Evolutionary conservation across 139 green algal genomes (phyloP), one percentile per base, ranked within the genome.

Genomic region (Trebouxia sp.): DNA sequence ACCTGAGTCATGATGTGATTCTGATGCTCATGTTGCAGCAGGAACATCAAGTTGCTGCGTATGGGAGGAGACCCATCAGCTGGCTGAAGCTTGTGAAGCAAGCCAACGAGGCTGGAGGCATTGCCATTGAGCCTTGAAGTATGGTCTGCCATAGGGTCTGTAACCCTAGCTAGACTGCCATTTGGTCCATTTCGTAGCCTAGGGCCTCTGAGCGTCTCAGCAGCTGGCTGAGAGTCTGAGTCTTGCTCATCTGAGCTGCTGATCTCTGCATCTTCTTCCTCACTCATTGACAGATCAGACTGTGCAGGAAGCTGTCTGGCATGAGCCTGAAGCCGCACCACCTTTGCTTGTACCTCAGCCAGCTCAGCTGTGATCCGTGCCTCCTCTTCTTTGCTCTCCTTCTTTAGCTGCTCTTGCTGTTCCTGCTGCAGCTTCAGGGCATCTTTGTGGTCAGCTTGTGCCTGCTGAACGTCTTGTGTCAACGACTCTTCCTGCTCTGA

Each of bases 221-320:
- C 14, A 20, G 39, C 58, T 41, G 58, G 30, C 6, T 42, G 8
- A 41, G 30, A 69, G 9, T 43, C 58, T 39, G 30, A 41, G 58
- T 69, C 58, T 6, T 8, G 26, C 30, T 41, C 58, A 69, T 69
- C 58, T 41, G 58, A 69, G 58, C 58, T 69, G 58, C 58, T 69
- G 58, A 69, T 69, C 24, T 69, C 58, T 24, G 58, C 30, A 30
- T 69, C 58, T 42, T 69, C 58, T 6, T 69, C 58, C 24, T 69
- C 58, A 12, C 58, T 69, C 5, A 26, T 28, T 41, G 58, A 69
- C 30, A 69, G 30, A 9, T 69, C 58, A 26, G 58, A 39, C 30
- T 41, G 28, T 11, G 41, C 58, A 20, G 30, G 58, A 28, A 42
- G 14, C 30, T 69, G 58, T 10, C 41, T 10, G 24, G 30, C 30